Conservation (phyloP, 768 basidiomycete species). For the Kwoniella bestiolae region DNA sequence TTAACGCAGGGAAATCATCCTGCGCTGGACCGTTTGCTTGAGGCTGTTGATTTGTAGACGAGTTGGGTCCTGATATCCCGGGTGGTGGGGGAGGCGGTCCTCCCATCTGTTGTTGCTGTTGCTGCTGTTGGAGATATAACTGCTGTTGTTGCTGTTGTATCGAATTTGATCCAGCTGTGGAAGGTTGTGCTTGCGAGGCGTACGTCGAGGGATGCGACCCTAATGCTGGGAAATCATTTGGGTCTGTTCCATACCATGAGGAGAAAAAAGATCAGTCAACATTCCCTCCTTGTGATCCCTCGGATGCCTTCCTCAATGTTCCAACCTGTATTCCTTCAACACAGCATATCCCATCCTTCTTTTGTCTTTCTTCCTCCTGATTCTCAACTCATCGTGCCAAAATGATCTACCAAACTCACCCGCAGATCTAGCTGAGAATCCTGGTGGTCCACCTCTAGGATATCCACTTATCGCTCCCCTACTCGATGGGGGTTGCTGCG, state of each 20-base stretch:
- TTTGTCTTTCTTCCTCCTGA: neutral
- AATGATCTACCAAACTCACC: conserved; percentile 30
- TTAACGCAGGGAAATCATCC: conserved; percentile 53
- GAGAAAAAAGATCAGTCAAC: neutral
- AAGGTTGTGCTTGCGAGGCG: conserved; percentile 47
- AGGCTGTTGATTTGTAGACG: conserved; percentile 25
- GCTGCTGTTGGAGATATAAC: conserved; percentile 40
- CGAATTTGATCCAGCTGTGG: conserved; percentile 22
- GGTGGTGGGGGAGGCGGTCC: conserved; percentile 46
- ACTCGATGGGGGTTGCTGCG: conserved; percentile 30
- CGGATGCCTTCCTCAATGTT: neutral
- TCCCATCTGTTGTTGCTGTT: conserved; percentile 31
- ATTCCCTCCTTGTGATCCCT: neutral
- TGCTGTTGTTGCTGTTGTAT: conserved; percentile 41
- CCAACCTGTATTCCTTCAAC: too few relatives aligned
- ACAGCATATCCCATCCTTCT: neutral
- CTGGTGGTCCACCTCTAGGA: conserved; percentile 45
- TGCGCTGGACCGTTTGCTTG: conserved; percentile 24
- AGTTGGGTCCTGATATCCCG: conserved; percentile 37
- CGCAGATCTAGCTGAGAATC: conserved; percentile 40
- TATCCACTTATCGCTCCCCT: conserved; percentile 28
- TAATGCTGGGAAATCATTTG: conserved; percentile 55
- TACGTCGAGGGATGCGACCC: conserved; percentile 45
- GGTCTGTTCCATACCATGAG: conserved; percentile 27
- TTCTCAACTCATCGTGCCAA: too few relatives aligned